A percentile compares a stretch with the other conserved stretches of the same genome.
Evolutionary conservation across 2,329 filamentous ascomycete species (phyloP).

Genomic region (Epichloe scottii): DNA sequence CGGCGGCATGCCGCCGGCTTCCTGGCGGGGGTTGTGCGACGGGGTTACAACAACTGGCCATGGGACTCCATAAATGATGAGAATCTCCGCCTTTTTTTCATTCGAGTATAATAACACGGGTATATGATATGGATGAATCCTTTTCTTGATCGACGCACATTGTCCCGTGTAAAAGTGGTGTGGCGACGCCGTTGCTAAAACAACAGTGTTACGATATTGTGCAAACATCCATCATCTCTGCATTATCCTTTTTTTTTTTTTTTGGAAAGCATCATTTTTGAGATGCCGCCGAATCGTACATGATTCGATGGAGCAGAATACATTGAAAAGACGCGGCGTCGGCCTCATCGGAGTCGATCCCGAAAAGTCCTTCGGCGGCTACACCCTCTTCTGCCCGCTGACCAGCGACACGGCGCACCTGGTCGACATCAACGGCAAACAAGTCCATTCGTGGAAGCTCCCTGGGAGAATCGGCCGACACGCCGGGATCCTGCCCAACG

Average conservation of each 20-base stretch:
- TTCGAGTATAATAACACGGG: too few species aligned
- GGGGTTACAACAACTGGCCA: too few species aligned
- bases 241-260: too few species aligned
- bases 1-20: too few species aligned
- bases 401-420: slow-evolving; percentile 15
- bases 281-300: not conserved
- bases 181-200: not conserved
- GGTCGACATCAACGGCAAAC: slow-evolving; percentile 16
- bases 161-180: not conserved
- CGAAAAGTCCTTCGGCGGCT: slow-evolving; percentile 14
- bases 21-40: too few species aligned
- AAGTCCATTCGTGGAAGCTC: slow-evolving; percentile 18
- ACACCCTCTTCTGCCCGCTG: slow-evolving; percentile 18
- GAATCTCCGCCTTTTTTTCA: too few species aligned
- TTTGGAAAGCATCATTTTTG: too few species aligned
- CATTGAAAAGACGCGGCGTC: slow-evolving; percentile 16
- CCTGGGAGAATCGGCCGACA: slow-evolving; percentile 17
- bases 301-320: slow-evolving; percentile 18
- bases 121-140: not conserved
- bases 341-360: slow-evolving; percentile 18
- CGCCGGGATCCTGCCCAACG: slow-evolving; percentile 15
- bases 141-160: not conserved
- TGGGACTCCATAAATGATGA: too few species aligned
- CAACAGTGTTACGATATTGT: not conserved
- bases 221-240: not conserved